phyloP scores from a whole-genome alignment of 768 basidiomycete species.

The Mycena galopus region DNA sequence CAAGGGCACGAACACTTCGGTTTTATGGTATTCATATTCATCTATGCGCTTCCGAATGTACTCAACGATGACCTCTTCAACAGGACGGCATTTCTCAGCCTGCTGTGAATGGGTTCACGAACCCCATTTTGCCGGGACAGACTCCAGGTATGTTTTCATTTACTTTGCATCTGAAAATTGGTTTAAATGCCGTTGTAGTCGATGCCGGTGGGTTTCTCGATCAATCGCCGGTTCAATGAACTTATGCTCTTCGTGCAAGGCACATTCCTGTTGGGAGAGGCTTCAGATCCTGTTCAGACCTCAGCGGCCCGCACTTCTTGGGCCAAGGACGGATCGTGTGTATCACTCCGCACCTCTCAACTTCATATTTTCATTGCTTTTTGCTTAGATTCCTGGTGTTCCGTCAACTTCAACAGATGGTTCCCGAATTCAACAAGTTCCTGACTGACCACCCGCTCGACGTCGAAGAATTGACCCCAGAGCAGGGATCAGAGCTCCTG shows the following conservation, averaged over 20 bases:
- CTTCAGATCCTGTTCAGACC: conserved; percentile 31
- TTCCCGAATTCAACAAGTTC: conserved; percentile 49
- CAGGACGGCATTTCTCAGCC: conserved; percentile 41
- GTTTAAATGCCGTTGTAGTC: neutral
- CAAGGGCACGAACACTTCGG: conserved; percentile 47
- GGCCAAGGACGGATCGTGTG: conserved; percentile 42
- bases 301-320: conserved; percentile 16
- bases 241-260: conserved; percentile 21
- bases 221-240: neutral
- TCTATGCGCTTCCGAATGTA: neutral
- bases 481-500: conserved; percentile 44
- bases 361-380: neutral
- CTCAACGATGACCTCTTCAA: neutral
- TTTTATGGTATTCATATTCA: conserved; percentile 32
- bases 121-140: conserved; percentile 35
- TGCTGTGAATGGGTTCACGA: conserved; percentile 36
- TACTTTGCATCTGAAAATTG: neutral
- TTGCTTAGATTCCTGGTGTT: conserved; percentile 30
- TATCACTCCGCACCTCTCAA: neutral
- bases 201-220: conserved; percentile 7
- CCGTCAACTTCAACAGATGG: conserved; percentile 48
- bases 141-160: conserved; percentile 7
- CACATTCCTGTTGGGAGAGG: conserved; percentile 44
- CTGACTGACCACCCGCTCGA: conserved; percentile 38
- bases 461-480: conserved; percentile 29